These are phyloP conservation scores for Massariosphaeria phaeospora DNA, from an alignment of 495 filamentous ascomycete genomes.

Conservation along the genomic window DNA sequence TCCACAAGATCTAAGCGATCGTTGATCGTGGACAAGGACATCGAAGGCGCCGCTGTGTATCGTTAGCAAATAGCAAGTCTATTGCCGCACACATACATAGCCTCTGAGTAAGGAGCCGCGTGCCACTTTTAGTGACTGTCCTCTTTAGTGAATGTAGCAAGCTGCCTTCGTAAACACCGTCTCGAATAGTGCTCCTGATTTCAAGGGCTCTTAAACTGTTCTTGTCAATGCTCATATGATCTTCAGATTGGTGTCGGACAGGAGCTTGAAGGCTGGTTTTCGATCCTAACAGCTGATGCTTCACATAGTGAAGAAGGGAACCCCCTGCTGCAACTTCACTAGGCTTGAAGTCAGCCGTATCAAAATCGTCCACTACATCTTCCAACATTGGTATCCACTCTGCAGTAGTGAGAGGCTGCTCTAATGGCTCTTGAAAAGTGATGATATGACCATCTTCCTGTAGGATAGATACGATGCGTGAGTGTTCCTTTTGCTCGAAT, in stretches of 20 bases:
- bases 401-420: conserved; percentile 50
- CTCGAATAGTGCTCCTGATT: conserved; percentile 75
- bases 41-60: conserved; percentile 66
- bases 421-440: conserved; percentile 48
- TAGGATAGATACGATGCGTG: conserved; percentile 35
- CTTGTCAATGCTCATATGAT: conserved; percentile 86
- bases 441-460: conserved; percentile 56
- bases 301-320: conserved; percentile 76
- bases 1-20: conserved; percentile 77
- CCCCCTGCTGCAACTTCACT: conserved; percentile 64
- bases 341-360: conserved; percentile 43
- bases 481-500: conserved; percentile 35
- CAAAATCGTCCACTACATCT: conserved; percentile 47
- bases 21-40: conserved; percentile 73
- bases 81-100: conserved; percentile 52
- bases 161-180: conserved; percentile 70
- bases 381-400: conserved; percentile 77
- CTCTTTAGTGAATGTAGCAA: conserved; percentile 80
- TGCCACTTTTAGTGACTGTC: conserved; percentile 86
- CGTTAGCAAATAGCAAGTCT: not conserved
- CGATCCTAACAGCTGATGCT: conserved; percentile 67
- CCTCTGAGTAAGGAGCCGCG: conserved; percentile 73
- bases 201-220: conserved; percentile 86
- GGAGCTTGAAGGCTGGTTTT: conserved; percentile 84
- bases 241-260: conserved; percentile 59